Percentiles rank a stretch among this genome's conserved stretches.
phyloP scores from a whole-genome alignment of 2,329 filamentous ascomycete species.

The Chalaropsis ovoidea region DNA sequence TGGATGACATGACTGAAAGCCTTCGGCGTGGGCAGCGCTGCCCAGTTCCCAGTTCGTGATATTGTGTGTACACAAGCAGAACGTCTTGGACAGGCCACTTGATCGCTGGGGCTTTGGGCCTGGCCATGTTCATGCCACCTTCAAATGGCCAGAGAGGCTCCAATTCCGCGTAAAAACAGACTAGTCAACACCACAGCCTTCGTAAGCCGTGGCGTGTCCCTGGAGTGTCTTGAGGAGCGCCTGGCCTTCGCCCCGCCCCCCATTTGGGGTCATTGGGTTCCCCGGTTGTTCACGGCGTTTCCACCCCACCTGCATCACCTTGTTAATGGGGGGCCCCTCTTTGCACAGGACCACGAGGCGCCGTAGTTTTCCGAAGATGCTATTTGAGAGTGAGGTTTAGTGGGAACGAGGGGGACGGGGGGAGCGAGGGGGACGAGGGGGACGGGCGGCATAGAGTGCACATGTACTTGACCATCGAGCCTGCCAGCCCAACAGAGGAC shows the following conservation, averaged over 20 bases:
- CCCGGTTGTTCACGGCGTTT: neutral
- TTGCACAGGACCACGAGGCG: neutral
- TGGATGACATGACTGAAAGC: too few relatives aligned
- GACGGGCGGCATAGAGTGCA: neutral
- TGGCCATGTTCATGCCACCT: neutral
- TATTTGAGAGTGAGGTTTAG: neutral
- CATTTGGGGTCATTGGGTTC: neutral
- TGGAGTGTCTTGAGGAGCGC: neutral
- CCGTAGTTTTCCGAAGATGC: neutral
- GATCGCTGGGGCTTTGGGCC: neutral
- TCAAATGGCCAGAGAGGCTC: neutral
- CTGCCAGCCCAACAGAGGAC: neutral
- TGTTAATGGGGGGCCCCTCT: neutral
- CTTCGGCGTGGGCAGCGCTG: neutral
- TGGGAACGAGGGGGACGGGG: neutral
- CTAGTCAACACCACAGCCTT: neutral
- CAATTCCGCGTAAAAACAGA: constrained; percentile 12
- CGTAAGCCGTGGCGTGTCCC: neutral
- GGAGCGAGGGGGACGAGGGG: neutral
- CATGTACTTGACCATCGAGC: neutral
- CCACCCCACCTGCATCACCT: neutral
- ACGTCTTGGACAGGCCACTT: neutral
- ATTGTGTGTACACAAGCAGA: neutral
- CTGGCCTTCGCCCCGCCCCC: neutral
- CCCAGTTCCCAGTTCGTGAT: too few relatives aligned